phyloP scores from a whole-genome alignment of 148 eudicot genomes.

The Oxyria digyna region DNA sequence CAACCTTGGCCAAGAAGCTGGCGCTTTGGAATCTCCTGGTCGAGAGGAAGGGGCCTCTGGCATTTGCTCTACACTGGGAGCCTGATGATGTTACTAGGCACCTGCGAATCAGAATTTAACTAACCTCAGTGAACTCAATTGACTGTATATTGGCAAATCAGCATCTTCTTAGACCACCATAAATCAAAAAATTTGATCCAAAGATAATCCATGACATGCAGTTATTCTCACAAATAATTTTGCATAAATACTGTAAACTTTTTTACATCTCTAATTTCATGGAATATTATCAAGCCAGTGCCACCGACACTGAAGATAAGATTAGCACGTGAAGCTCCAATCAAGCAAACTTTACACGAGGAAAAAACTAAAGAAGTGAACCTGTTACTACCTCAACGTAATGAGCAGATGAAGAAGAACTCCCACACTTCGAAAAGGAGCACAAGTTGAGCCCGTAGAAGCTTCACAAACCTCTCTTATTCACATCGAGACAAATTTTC shows the following conservation, averaged over 20 bases:
- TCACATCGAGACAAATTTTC: neutral
- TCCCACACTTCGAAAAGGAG: neutral
- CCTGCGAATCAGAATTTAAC: slow-evolving; percentile 18
- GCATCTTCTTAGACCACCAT: neutral
- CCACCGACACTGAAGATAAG: neutral
- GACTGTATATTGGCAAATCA: slow-evolving; percentile 3
- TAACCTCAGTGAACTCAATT: slow-evolving; percentile 5
- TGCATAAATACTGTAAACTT: neutral
- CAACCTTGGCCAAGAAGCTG: slow-evolving; percentile 32
- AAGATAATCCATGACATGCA: slow-evolving; percentile 6
- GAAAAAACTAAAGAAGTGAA: neutral
- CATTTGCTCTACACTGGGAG: slow-evolving; percentile 26
- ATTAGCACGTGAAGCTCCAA: neutral
- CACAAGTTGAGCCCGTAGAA: neutral
- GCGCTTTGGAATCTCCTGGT: slow-evolving; percentile 21
- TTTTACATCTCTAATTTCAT: neutral
- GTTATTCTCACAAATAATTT: neutral
- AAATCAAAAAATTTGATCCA: neutral
- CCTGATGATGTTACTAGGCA: neutral
- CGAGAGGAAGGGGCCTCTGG: slow-evolving; percentile 28
- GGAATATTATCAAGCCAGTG: neutral
- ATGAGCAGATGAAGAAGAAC: neutral
- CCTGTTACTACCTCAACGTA: neutral
- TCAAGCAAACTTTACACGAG: neutral
- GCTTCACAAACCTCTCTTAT: slow-evolving; percentile 6